Conservation (phyloP, 352 stramenopile species). For the Globisporangium paddicum region DNA sequence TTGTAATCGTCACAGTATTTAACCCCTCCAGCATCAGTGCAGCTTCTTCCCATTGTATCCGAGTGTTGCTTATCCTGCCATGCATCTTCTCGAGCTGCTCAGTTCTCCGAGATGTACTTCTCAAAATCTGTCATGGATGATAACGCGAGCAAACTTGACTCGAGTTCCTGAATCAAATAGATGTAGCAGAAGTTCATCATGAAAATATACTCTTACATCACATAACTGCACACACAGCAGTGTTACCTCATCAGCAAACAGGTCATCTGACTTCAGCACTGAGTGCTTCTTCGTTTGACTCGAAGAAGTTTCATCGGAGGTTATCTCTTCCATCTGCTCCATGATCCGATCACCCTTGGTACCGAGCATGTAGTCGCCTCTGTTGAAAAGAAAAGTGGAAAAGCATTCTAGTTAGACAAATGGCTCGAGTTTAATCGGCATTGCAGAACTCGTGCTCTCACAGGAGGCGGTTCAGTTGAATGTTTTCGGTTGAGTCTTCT, state of each 20-base stretch:
- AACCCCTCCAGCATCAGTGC: conserved; percentile 1
- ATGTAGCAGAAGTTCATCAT: not conserved
- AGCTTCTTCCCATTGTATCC: too few relatives aligned
- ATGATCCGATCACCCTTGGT: conserved; percentile 39
- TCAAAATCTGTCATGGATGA: conserved; percentile 38
- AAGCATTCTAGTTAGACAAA: not conserved
- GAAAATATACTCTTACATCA: not conserved
- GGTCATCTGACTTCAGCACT: not conserved
- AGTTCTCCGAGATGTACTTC: conserved; percentile 49
- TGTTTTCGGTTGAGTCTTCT: conserved; percentile 7
- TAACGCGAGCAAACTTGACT: conserved; percentile 7
- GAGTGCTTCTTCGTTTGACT: not conserved
- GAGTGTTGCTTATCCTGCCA: not conserved
- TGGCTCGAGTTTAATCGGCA: not conserved
- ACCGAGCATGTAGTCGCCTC: conserved; percentile 47
- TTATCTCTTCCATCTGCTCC: conserved; percentile 42
- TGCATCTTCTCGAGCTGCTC: not conserved
- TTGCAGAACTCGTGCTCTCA: conserved; percentile 6
- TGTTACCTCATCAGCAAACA: conserved; percentile 3
- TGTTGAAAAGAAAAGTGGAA: conserved; percentile 12
- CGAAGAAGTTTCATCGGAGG: conserved; percentile 7
- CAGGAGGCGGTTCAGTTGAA: conserved; percentile 40
- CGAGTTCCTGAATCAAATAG: not conserved
- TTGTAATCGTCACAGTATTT: conserved; percentile 9
- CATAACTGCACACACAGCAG: not conserved